Base-by-base conservation (phyloP, 176 grass and related monocot species). In the Aechmea fasciata region DNA sequence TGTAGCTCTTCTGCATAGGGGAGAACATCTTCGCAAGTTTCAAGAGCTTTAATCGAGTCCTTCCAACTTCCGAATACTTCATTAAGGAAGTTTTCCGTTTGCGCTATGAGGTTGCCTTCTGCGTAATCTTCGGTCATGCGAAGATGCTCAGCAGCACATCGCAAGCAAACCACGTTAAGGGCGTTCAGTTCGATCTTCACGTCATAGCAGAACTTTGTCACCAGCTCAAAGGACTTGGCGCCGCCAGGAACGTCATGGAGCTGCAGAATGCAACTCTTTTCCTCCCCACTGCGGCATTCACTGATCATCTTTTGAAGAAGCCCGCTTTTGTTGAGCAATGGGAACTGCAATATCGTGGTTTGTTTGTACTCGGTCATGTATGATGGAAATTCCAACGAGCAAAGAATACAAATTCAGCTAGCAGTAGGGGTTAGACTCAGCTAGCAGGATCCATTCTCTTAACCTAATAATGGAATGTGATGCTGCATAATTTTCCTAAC, bases 101-200 rank as follows among this genome's bases (percentile, higher is more conserved):
- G 87, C 33, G 85, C 69, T 50, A 96, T 91, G 11, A 96, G 85
- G 81, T 96, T 96, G 33, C 85, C 82, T 68, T 87, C 74, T 11
- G 81, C 85, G 66, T 88, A 84, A 51, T 96, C 87, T 79, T 96
- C 91, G 13, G 84, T 91, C 91, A 96, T 96, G 50, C 68, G 73
- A 7, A 96, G 83, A 81, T 83, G 88, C 75, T 88, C 82, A 8
- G 91, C 85, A 12, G 91, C 85, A 71, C 91, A 96, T 0, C 84
- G 85, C 33, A 91, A 70, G 69, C 74, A 73, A 64, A 96, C 87
- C 54, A 91, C 87, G 68, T 96, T 96, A 18, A 50, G 78, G 49
- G 85, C 70, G 79, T 83, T 96, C 11, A 96, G 82, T 69, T 88
- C 88, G 18, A 96, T 78, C 81, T 85, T 96, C 20, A 91, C 82